Evolutionary conservation across 2,329 filamentous ascomycete species (phyloP).

Genomic region (Magnaporthiopsis rhizophila): DNA sequence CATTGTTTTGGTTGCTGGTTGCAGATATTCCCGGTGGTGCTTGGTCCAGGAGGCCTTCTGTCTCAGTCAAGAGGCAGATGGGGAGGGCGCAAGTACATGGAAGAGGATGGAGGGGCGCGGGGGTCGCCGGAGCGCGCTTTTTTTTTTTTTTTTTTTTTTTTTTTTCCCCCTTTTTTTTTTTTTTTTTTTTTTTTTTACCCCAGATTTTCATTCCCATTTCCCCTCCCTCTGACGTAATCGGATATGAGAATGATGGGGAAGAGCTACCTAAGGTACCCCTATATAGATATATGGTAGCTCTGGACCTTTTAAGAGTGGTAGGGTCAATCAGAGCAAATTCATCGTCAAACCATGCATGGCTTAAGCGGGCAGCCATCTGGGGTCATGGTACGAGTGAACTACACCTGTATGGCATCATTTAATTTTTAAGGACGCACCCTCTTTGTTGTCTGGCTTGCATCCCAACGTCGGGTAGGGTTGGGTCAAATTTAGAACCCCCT

Average conservation of each 20-base stretch:
- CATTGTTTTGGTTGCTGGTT: constrained; percentile 19
- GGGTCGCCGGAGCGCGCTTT: background rate
- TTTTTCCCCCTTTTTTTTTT: no score
- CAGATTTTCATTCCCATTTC: no score
- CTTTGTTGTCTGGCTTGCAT: no score
- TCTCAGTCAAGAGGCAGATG: background rate
- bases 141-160: no score
- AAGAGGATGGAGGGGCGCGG: background rate
- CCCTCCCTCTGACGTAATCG: no score
- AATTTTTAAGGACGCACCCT: no score
- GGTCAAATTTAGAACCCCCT: no score
- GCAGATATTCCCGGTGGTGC: background rate
- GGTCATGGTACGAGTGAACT: background rate
- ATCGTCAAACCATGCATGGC: background rate
- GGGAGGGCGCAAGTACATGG: background rate
- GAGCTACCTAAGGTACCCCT: background rate
- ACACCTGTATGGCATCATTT: no score
- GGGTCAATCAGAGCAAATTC: background rate
- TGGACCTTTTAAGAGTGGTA: background rate
- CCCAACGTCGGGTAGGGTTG: no score
- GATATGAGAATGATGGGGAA: background rate
- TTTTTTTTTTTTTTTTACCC: no score
- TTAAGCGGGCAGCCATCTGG: background rate
- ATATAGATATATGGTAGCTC: background rate
- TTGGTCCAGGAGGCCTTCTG: background rate